Evolutionary conservation across 371 early-diverging fungal genomes (phyloP), one percentile per base, ranked within the genome.

Genomic region (Apophysomyces elegans): DNA sequence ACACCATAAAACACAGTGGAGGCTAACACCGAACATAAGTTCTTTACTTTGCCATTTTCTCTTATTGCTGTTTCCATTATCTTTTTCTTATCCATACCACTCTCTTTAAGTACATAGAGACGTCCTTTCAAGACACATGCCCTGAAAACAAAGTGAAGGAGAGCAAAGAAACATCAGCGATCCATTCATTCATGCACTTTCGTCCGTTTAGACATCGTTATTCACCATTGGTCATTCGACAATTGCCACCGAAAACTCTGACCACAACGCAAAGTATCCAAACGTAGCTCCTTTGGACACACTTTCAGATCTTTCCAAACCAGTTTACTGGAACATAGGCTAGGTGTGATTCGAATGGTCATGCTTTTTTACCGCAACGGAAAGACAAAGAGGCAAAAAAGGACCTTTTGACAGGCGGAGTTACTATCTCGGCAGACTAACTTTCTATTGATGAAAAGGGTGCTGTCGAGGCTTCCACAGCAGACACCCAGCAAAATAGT

Each of bases 211-310:
- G 57, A 26, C 69, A 72, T 57, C 32, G 32, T 26, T 0, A 38
- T 35, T 69, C 66, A 71, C 81, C 81, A 81, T 2, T 71, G 64
- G 58, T 74, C 78, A 16, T 76, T 43, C 0, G 84, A 71, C 7
- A 68, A 44, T 38, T 82, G 85, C 98, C 98, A 97, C 1, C 93
- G 87, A 75, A 97, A 97, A 13, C 92, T 82, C 72, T 97, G 96
- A 2, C 96, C 98, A 72, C 93, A 92, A 32, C 85, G 84, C 39
- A 96, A 84, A 3, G 96, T 94, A 5, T 91, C 83, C 13, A 96
- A 79, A 16, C 89, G 82, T 9, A 97, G 79, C 66, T 95, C 94
- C 26, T 75, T 73, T 0, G 91, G 90, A 4, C 78, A 56, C 5
- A 89, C 78, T 11, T 68, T 47, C 8, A 95, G 79, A 59, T 87